Base-by-base conservation (phyloP, 768 basidiomycete genomes). In the Cubamyces sp. region DNA sequence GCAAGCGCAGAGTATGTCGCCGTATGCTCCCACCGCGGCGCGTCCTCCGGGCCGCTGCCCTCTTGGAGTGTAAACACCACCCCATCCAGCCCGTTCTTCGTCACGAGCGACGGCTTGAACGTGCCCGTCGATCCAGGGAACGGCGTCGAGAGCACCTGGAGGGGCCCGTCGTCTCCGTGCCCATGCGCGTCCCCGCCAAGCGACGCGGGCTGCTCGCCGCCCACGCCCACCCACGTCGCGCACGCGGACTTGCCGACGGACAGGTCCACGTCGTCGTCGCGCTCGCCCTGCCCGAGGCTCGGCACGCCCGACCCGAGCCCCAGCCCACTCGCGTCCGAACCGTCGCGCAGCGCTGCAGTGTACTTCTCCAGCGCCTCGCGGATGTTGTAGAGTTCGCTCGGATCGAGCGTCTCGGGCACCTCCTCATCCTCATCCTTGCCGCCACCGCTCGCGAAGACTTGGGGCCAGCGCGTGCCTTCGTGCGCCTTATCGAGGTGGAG, bases 1-100 rank as follows among this genome's bases (percentile, higher is more conserved):
- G 94, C 84, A 25, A 99, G 82, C 0, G 95, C 96, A 19, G 91
- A 87, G 73, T 86, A 95, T 0, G 96, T 98, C n/a, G 86, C 81
- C 4, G 76, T 75, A 73, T 99, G 96, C 53, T 69, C 79, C 94
- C 92, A 96, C 64, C 19, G 65, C 48, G 19, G 74, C 11, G 46
- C 71, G 42, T 28, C 65, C 15, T 66, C 48, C 16, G 72, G 34
- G 58, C 71, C 66, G 59, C 64, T 40, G 16, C 60, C 71, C 0
- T 75, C 68, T 46, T 75, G 72, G 28, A 90, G 75, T 7, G 79
- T 70, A 74, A 87, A 88, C 43, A 88, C 76, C 1, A 84, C 77
- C 3, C 91, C 91, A 69, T 95, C 92, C 46, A 94, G 77, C 68
- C 86, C 84, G 64, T 84, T 81, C 76, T 92, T 93, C 56, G 87